These are phyloP conservation scores for Aspergillus sp. DNA, from an alignment of 2,329 filamentous ascomycete species.

Conservation along the genomic window DNA sequence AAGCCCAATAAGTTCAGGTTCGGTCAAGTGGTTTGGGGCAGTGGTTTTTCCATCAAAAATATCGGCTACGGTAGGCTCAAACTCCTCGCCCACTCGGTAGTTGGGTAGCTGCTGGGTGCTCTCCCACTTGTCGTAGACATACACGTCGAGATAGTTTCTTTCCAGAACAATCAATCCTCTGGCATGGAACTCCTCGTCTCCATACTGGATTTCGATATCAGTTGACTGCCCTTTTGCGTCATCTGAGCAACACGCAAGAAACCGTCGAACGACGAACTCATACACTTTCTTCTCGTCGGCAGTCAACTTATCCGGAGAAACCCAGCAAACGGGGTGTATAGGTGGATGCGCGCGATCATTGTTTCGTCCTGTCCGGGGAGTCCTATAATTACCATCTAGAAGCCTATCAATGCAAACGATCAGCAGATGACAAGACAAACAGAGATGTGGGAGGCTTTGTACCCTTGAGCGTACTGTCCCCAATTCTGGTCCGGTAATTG, in stretches of 20 bases:
- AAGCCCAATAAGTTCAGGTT: constrained; percentile 90
- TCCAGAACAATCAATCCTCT: constrained; percentile 84
- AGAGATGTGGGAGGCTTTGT: constrained; percentile 19
- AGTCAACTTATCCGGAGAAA: constrained; percentile 63
- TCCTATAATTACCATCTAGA: constrained; percentile 74
- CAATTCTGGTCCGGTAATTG: constrained; percentile 77
- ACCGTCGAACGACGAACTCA: constrained; percentile 88
- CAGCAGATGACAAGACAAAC: background rate
- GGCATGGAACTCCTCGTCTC: constrained; percentile 78
- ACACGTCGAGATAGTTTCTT: constrained; percentile 93
- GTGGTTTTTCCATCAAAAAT: constrained; percentile 91
- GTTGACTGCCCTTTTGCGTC: constrained; percentile 87
- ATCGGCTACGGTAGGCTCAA: constrained; percentile 85
- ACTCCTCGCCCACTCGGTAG: constrained; percentile 78
- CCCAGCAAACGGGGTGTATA: constrained; percentile 93
- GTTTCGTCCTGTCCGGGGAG: constrained; percentile 80
- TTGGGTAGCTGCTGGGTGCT: constrained; percentile 80
- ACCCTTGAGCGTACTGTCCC: constrained; percentile 77
- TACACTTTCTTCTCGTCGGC: constrained; percentile 77
- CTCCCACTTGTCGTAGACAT: constrained; percentile 95
- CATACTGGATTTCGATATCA: constrained; percentile 82
- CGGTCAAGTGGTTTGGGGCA: constrained; percentile 84
- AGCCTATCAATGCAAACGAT: constrained; percentile 50
- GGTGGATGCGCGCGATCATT: constrained; percentile 98
- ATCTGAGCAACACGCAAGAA: constrained; percentile 93